These are phyloP conservation scores for Aspergillus sp. DNA, from an alignment of 2,329 filamentous ascomycete species.

Conservation along the genomic window DNA sequence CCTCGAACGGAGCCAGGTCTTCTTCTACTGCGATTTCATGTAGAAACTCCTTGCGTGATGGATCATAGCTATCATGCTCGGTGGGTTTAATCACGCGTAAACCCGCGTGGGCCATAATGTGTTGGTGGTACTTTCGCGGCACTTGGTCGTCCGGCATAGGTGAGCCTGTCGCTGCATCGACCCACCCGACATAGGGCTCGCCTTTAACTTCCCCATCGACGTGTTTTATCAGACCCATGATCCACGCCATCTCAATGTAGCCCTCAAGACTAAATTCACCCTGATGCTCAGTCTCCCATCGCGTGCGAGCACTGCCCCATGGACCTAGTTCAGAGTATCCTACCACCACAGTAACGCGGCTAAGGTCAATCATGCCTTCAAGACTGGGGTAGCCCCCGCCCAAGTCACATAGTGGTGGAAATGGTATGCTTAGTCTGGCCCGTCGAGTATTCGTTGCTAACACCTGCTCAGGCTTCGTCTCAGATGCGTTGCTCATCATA, in stretches of 20 bases:
- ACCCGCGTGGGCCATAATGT: constrained; percentile 84
- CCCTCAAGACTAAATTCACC: constrained; percentile 96
- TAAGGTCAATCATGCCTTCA: constrained; percentile 42
- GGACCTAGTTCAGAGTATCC: constrained; percentile 55
- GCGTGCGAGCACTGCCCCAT: constrained; percentile 96
- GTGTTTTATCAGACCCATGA: constrained; percentile 99
- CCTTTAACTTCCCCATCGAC: constrained; percentile 94
- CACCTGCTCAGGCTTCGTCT: background rate
- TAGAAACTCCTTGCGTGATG: constrained; percentile 72
- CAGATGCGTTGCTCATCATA: background rate
- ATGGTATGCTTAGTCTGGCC: constrained; percentile 10
- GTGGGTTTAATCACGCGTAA: constrained; percentile 95
- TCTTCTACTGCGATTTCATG: constrained; percentile 89
- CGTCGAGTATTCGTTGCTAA: background rate
- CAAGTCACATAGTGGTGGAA: constrained; percentile 10
- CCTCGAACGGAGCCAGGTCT: constrained; percentile 19
- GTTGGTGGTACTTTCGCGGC: constrained; percentile 11
- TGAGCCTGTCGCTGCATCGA: constrained; percentile 10
- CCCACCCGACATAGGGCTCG: constrained; percentile 85
- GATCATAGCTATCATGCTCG: constrained; percentile 48
- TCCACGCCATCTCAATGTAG: constrained; percentile 98
- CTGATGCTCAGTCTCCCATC: constrained; percentile 98
- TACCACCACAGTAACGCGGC: constrained; percentile 38
- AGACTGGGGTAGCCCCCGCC: constrained; percentile 9
- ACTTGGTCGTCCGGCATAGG: constrained; percentile 18